Conservation (phyloP, 1,139 yeast genomes). For the Saccharomyces hybrid region DNA sequence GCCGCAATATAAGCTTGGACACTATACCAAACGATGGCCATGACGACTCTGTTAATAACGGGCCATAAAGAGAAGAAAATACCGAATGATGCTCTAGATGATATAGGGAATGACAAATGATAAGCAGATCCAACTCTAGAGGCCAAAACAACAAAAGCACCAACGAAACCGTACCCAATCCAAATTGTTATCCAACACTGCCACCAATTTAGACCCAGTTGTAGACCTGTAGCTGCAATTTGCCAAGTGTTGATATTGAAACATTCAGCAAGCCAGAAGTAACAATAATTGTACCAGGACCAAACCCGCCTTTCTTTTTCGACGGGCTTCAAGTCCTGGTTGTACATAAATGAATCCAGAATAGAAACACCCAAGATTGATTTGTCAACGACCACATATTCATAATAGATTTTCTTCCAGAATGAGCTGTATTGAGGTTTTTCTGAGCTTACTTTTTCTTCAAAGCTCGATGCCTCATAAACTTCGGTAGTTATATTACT, state of each 20-base stretch:
- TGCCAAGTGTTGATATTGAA: slow-evolving; percentile 88
- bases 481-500: background rate
- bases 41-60: slow-evolving; percentile 66
- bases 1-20: slow-evolving; percentile 82
- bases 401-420: slow-evolving; percentile 22
- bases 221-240: slow-evolving; percentile 78
- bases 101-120: slow-evolving; percentile 73
- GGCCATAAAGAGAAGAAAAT: slow-evolving; percentile 78
- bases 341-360: slow-evolving; percentile 53
- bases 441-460: background rate
- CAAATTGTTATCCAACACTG: slow-evolving; percentile 82
- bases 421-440: slow-evolving; percentile 13
- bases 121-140: slow-evolving; percentile 69
- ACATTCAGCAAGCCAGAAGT: slow-evolving; percentile 82
- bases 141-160: slow-evolving; percentile 53
- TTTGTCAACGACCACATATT: slow-evolving; percentile 24
- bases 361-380: slow-evolving; percentile 20
- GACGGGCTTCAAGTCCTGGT: slow-evolving; percentile 72
- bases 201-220: slow-evolving; percentile 78
- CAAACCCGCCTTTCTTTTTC: slow-evolving; percentile 56
- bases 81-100: slow-evolving; percentile 69
- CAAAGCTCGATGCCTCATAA: background rate
- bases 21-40: slow-evolving; percentile 81
- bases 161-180: slow-evolving; percentile 59
- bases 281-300: slow-evolving; percentile 74